Percentiles rank a stretch among this genome's conserved stretches.
Conservation (phyloP, 331 rosid genomes). For the Quercus phellos region DNA sequence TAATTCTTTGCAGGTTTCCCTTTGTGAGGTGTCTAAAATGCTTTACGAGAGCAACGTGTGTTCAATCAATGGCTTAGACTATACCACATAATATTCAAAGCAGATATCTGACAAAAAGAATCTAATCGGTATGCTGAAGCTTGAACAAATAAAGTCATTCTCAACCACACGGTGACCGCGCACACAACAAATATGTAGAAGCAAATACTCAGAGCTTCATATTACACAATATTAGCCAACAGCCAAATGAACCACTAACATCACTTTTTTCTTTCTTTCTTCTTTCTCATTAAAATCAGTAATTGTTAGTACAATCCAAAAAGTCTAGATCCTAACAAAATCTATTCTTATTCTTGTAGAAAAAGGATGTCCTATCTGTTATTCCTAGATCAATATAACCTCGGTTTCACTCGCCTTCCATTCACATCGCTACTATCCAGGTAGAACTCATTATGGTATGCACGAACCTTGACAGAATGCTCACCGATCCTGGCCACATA, state of each 20-base stretch:
- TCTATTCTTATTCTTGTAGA: slow-evolving; percentile 7
- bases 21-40: neutral
- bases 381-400: slow-evolving; percentile 36
- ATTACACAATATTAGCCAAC: neutral
- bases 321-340: slow-evolving; percentile 15
- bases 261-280: neutral
- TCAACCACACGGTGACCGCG: neutral
- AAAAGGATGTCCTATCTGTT: neutral
- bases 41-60: neutral
- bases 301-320: slow-evolving; percentile 26
- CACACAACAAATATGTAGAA: slow-evolving; percentile 6
- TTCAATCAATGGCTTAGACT: neutral
- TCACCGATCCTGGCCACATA: slow-evolving; percentile 45
- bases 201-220: neutral
- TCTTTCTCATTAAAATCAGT: slow-evolving; percentile 22
- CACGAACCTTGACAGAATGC: slow-evolving; percentile 31
- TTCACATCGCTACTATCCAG: slow-evolving; percentile 46
- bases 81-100: neutral
- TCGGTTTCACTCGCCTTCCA: slow-evolving; percentile 54
- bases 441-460: slow-evolving; percentile 27
- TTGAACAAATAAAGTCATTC: neutral
- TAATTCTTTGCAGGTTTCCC: too few species aligned
- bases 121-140: neutral
- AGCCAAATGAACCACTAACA: neutral
- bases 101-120: neutral